A percentile compares a stretch with the other conserved stretches of the same genome.
Conservation (phyloP, 768 basidiomycete species). For the Galerina sulciceps region DNA sequence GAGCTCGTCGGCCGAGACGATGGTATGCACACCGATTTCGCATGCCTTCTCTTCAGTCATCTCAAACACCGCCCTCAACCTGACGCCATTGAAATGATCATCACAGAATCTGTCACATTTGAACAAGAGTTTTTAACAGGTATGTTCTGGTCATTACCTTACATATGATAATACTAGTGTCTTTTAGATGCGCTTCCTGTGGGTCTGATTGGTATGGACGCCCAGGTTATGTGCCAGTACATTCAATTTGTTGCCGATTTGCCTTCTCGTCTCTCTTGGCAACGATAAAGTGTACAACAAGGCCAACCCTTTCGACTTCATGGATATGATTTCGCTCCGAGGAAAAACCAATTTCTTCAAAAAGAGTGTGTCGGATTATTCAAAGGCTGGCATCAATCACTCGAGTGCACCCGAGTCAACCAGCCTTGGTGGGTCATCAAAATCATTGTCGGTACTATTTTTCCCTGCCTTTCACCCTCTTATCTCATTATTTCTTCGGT, state of each 20-base stretch:
- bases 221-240: conserved; percentile 87
- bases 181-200: conserved; percentile 81
- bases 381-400: conserved; percentile 71
- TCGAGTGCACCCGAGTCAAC: conserved; percentile 22
- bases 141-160: conserved; percentile 30
- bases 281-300: conserved; percentile 85
- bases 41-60: conserved; percentile 89
- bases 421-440: conserved; percentile 25
- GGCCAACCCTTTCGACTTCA: conserved; percentile 92
- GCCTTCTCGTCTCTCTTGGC: conserved; percentile 85
- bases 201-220: conserved; percentile 93
- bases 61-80: conserved; percentile 87
- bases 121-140: conserved; percentile 91
- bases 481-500: conserved; percentile 27
- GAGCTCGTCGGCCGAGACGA: conserved; percentile 97
- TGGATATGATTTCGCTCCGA: conserved; percentile 95
- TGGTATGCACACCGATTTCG: conserved; percentile 98
- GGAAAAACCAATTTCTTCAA: conserved; percentile 99
- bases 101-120: conserved; percentile 84
- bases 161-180: conserved; percentile 50
- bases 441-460: conserved; percentile 29
- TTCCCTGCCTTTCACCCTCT: conserved; percentile 7
- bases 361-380: conserved; percentile 89
- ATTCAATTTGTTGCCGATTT: conserved; percentile 94
- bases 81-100: conserved; percentile 71